Conservation (phyloP, 805 yeast genomes). For the Candida pini region DNA sequence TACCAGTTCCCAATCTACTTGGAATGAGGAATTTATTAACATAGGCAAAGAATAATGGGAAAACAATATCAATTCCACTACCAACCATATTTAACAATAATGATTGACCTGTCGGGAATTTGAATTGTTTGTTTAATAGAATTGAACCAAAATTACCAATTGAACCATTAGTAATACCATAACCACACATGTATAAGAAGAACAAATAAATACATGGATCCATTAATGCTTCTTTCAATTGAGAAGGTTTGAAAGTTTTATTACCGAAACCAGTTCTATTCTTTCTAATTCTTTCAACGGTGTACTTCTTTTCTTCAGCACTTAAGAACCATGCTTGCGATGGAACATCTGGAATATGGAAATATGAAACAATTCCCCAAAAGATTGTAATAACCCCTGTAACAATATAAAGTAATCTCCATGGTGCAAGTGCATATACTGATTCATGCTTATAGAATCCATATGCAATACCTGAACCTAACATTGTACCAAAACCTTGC, state of each 20-base stretch:
- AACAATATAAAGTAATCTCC: conserved; percentile 57
- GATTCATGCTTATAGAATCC: conserved; percentile 36
- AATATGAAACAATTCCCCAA: conserved; percentile 39
- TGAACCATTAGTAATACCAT: conserved; percentile 31
- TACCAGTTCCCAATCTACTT: conserved; percentile 18
- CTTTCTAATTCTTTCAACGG: conserved; percentile 24
- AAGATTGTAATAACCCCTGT: conserved; percentile 54
- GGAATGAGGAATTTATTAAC: conserved; percentile 20
- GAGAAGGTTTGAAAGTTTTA: conserved; percentile 23
- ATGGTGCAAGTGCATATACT: conserved; percentile 42
- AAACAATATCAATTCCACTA: conserved; percentile 29
- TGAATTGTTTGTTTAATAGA: conserved; percentile 15
- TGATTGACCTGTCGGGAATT: conserved; percentile 20
- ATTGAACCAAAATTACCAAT: conserved; percentile 43
- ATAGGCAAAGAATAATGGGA: conserved; percentile 27
- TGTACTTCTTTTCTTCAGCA: conserved; percentile 29
- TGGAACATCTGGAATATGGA: conserved; percentile 56
- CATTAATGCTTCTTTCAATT: conserved; percentile 22
- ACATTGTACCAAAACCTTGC: conserved; percentile 41
- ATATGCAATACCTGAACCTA: conserved; percentile 52
- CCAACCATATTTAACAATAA: conserved; percentile 11
- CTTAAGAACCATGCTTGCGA: conserved; percentile 34
- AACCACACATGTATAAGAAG: conserved; percentile 22
- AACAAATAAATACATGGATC: conserved; percentile 39
- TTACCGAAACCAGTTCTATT: conserved; percentile 22